Evolutionary conservation across 805 yeast species (phyloP).

Genomic region (Suhomyces kilbournensis): DNA sequence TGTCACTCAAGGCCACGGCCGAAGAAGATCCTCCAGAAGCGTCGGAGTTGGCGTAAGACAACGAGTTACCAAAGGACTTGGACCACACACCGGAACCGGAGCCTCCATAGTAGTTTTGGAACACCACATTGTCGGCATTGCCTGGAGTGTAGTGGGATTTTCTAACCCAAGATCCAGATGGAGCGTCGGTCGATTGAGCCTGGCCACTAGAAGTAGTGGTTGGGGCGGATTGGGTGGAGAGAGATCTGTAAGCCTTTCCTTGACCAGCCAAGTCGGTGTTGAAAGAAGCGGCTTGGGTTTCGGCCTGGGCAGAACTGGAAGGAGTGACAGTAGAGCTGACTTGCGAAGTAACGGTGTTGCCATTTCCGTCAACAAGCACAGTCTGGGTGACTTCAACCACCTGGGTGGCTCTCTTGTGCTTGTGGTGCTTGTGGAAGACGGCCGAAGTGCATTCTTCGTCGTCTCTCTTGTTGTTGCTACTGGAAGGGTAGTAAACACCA

Average conservation of each 20-base stretch:
- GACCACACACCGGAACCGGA: slow-evolving; percentile 89
- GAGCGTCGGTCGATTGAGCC: slow-evolving; percentile 22
- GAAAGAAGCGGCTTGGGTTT: slow-evolving; percentile 13
- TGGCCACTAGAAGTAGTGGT: slow-evolving; percentile 11
- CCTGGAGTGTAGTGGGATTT: slow-evolving; percentile 67
- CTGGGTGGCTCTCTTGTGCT: slow-evolving; percentile 60
- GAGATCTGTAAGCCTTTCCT: slow-evolving; percentile 9
- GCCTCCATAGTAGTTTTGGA: slow-evolving; percentile 89
- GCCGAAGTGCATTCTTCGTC: slow-evolving; percentile 48
- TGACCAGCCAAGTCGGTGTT: slow-evolving; percentile 9
- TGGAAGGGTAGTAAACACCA: slow-evolving; percentile 79
- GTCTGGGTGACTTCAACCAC: slow-evolving; percentile 75
- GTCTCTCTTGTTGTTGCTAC: slow-evolving; percentile 43
- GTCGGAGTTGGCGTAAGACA: slow-evolving; percentile 78
- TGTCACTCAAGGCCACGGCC: slow-evolving; percentile 66
- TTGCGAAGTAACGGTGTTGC: slow-evolving; percentile 35
- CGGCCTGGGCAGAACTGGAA: slow-evolving; percentile 9
- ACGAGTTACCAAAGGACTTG: slow-evolving; percentile 83
- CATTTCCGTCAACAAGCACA: slow-evolving; percentile 63
- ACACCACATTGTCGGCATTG: slow-evolving; percentile 65
- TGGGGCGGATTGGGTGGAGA: slow-evolving; percentile 10
- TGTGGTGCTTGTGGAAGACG: slow-evolving; percentile 44
- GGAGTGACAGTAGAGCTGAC: slow-evolving; percentile 18
- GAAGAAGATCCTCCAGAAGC: slow-evolving; percentile 71
- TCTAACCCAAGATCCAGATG: slow-evolving; percentile 67